phyloP scores from a whole-genome alignment of 2,329 filamentous ascomycete species.

The Xenoacremonium recifei region DNA sequence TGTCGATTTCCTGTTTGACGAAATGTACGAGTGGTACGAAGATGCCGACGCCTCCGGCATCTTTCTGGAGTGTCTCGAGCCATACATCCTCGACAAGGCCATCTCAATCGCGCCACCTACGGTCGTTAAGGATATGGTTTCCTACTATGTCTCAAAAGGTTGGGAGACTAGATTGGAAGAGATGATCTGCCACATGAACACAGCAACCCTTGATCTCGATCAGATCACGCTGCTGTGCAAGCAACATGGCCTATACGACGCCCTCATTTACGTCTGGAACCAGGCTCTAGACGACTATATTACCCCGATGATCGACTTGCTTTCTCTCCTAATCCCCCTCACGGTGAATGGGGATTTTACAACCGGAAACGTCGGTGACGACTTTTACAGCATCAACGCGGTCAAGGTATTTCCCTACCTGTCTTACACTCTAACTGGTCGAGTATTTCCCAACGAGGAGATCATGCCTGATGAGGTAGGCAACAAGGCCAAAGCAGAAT shows the following conservation, averaged over 20 bases:
- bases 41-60: slow-evolving; percentile 69
- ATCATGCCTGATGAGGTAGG: slow-evolving; percentile 71
- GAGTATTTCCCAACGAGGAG: slow-evolving; percentile 86
- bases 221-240: slow-evolving; percentile 90
- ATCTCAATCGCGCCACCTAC: slow-evolving; percentile 76
- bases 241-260: slow-evolving; percentile 89
- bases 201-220: slow-evolving; percentile 87
- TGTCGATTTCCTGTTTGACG: slow-evolving; percentile 82
- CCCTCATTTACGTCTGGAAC: slow-evolving; percentile 96
- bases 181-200: slow-evolving; percentile 90
- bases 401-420: slow-evolving; percentile 94
- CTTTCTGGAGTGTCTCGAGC: slow-evolving; percentile 86
- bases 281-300: slow-evolving; percentile 86
- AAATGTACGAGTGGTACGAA: slow-evolving; percentile 87
- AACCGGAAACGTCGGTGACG: slow-evolving; percentile 56
- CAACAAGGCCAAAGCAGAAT: slow-evolving; percentile 74
- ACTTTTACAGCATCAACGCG: slow-evolving; percentile 67
- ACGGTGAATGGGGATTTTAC: slow-evolving; percentile 55
- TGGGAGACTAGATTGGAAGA: slow-evolving; percentile 82
- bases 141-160: slow-evolving; percentile 74
- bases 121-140: slow-evolving; percentile 82
- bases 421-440: slow-evolving; percentile 84
- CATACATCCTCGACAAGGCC: slow-evolving; percentile 77
- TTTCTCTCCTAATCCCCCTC: slow-evolving; percentile 64
- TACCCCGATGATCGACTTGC: slow-evolving; percentile 81